Conservation (phyloP, 2,329 filamentous ascomycete genomes). For the Mycosphaerella sp. region DNA sequence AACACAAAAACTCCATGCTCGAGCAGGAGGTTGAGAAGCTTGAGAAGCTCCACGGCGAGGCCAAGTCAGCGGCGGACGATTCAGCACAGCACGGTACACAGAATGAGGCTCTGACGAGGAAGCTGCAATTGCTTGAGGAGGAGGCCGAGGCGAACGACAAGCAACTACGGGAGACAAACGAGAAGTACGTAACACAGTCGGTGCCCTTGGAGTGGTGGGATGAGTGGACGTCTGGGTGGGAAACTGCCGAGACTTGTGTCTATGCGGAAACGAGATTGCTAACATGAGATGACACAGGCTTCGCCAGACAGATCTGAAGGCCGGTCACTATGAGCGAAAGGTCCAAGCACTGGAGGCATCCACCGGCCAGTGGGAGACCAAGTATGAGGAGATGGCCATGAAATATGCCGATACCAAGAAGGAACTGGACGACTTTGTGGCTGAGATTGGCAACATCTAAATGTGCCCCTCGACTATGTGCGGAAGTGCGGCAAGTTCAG, state of each 20-base stretch:
- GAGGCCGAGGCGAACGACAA: constrained; percentile 96
- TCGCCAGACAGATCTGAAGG: constrained; percentile 98
- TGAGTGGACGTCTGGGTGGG: constrained; percentile 11
- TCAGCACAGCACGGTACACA: constrained; percentile 76
- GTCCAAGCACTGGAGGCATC: constrained; percentile 91
- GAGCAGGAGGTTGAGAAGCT: constrained; percentile 91
- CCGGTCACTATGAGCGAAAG: constrained; percentile 98
- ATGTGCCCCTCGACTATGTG: background rate
- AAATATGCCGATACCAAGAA: constrained; percentile 79
- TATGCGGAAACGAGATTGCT: background rate
- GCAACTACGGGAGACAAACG: constrained; percentile 92
- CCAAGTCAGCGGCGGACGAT: constrained; percentile 80
- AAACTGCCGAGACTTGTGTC: background rate
- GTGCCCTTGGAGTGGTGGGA: constrained; percentile 12
- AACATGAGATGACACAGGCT: constrained; percentile 55
- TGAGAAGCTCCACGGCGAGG: constrained; percentile 73
- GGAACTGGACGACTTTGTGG: constrained; percentile 84
- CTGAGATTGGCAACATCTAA: constrained; percentile 91
- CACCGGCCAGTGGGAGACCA: constrained; percentile 90
- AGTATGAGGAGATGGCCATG: constrained; percentile 96
- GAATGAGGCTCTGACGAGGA: constrained; percentile 85
- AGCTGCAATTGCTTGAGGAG: constrained; percentile 93
- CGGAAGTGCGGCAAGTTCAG: background rate
- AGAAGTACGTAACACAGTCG: constrained; percentile 66
- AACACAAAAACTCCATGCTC: constrained; percentile 89